phyloP scores from a whole-genome alignment of 331 rosid species.

The Acacia concinna region DNA sequence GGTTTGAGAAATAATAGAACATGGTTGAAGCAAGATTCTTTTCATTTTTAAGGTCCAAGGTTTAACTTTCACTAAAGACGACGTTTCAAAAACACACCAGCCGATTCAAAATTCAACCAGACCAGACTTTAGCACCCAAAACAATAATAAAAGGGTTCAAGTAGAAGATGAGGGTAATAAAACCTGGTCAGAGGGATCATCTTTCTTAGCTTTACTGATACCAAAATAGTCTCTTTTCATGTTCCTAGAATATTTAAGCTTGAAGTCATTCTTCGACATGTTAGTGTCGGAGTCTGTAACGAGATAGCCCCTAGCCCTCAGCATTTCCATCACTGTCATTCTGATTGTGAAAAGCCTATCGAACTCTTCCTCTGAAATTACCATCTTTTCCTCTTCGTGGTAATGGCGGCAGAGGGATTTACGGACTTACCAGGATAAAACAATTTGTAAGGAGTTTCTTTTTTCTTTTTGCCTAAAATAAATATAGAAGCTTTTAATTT shows the following conservation, averaged over 20 bases:
- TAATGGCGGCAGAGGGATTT: background rate
- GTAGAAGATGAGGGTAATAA: background rate
- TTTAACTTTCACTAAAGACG: background rate
- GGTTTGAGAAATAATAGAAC: background rate
- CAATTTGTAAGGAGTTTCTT: background rate
- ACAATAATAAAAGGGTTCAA: background rate
- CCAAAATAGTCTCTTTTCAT: conserved; percentile 64
- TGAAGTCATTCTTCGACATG: background rate
- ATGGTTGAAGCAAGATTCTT: background rate
- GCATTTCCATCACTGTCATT: conserved; percentile 69
- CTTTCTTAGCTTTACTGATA: conserved; percentile 46
- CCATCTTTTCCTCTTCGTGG: conserved; percentile 40
- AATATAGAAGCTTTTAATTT: too few relatives aligned
- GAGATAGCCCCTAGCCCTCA: conserved; percentile 43
- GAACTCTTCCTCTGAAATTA: conserved; percentile 51
- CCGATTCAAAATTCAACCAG: background rate
- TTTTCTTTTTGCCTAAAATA: too few relatives aligned
- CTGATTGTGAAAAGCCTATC: conserved; percentile 45
- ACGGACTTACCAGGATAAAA: background rate
- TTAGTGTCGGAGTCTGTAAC: background rate
- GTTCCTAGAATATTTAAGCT: conserved; percentile 37
- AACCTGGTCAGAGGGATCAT: conserved; percentile 51
- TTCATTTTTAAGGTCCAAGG: background rate
- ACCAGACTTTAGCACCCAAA: background rate
- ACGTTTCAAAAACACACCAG: background rate